phyloP scores from a whole-genome alignment of 345 rosid genomes.

The Rubroshorea leprosula region DNA sequence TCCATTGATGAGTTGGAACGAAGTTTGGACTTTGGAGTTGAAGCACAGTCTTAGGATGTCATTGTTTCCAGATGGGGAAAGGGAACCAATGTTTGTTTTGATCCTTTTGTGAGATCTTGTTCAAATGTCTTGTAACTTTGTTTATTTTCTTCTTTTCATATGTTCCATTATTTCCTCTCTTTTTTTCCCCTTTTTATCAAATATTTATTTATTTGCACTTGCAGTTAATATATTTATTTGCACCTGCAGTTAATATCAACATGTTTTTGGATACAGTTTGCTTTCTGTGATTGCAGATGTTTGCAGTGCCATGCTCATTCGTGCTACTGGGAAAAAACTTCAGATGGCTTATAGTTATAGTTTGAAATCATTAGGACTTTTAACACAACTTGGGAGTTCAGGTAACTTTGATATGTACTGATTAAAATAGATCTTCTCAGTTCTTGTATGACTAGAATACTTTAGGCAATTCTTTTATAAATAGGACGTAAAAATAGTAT shows the following conservation, averaged over 20 bases:
- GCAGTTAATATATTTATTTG: not conserved
- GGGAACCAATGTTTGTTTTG: no score
- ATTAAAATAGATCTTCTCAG: not conserved
- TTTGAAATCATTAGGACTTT: constrained; percentile 42
- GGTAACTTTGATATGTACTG: constrained; percentile 29
- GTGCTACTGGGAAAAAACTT: constrained; percentile 58
- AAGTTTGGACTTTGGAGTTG: no score
- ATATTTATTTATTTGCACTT: not conserved
- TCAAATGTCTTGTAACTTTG: no score
- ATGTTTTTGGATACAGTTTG: constrained; percentile 71
- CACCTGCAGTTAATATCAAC: constrained; percentile 24
- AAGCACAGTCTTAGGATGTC: no score
- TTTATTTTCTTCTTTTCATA: no score
- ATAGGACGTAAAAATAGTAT: no score
- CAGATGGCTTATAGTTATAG: constrained; percentile 45
- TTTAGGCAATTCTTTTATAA: not conserved
- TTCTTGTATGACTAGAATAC: not conserved
- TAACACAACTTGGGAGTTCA: constrained; percentile 33
- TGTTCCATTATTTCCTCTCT: no score
- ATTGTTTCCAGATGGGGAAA: no score
- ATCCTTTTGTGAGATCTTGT: no score
- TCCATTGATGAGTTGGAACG: no score
- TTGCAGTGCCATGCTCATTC: constrained; percentile 69
- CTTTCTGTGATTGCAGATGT: constrained; percentile 79
- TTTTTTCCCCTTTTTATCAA: not conserved